Evolutionary conservation across 1,284 basidiomycete genomes (phyloP).

Genomic region (Cutaneotrichosporon sp.): DNA sequence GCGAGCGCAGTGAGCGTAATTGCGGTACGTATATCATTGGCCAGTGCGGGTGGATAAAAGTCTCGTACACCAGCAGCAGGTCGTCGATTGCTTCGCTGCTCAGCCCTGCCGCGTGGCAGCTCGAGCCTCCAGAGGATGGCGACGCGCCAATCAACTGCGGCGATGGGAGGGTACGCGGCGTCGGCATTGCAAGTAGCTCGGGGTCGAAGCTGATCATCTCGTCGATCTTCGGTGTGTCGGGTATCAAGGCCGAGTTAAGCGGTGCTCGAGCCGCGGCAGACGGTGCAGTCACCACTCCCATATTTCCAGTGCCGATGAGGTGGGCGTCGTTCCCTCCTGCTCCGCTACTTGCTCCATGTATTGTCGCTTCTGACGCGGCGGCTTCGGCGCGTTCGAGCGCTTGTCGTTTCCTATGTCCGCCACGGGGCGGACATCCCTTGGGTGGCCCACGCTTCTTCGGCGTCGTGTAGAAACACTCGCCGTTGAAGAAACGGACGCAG

Average conservation of each 20-base stretch:
- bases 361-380: slow-evolving; percentile 1
- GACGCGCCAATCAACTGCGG: slow-evolving; percentile 1
- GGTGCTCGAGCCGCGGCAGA: background rate
- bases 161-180: background rate
- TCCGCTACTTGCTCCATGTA: background rate
- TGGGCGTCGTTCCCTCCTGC: background rate
- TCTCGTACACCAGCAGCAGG: slow-evolving; percentile 23
- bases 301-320: background rate
- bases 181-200: background rate
- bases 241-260: background rate
- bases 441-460: slow-evolving; percentile 24
- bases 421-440: slow-evolving; percentile 23
- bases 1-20: slow-evolving; percentile 15
- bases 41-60: slow-evolving; percentile 29
- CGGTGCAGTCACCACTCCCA: background rate
- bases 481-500: slow-evolving; percentile 24
- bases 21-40: slow-evolving; percentile 24
- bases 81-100: slow-evolving; percentile 20
- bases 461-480: slow-evolving; percentile 24
- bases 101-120: slow-evolving; percentile 18
- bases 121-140: background rate
- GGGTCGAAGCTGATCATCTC: slow-evolving; percentile 5
- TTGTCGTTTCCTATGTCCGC: slow-evolving; percentile 20
- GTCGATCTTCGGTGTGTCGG: background rate
- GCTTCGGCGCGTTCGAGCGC: slow-evolving; percentile 6